Conservation (phyloP, 352 stramenopile species). For the Phytophthora pisi region DNA sequence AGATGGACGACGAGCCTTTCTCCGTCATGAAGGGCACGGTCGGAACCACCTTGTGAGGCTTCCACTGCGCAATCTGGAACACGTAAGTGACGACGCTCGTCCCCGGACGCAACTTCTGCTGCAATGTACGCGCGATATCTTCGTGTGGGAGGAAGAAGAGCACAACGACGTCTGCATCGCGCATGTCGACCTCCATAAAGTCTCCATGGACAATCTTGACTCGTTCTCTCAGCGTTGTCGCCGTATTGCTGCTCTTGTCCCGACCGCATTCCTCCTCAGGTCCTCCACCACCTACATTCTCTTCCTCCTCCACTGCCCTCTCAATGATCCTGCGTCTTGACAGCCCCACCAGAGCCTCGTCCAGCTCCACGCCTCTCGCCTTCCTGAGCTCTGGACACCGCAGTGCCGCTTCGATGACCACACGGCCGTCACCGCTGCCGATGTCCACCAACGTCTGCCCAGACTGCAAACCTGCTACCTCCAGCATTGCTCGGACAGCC, state of each 20-base stretch:
- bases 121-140: constrained; percentile 43
- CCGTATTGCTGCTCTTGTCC: constrained; percentile 3
- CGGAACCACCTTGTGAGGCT: constrained; percentile 35
- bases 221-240: constrained; percentile 18
- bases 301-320: constrained; percentile 1
- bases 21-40: constrained; percentile 73
- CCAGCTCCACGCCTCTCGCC: constrained; percentile 61
- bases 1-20: constrained; percentile 52
- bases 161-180: constrained; percentile 51
- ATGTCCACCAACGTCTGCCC: constrained; percentile 65
- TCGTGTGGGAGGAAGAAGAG: constrained; percentile 73
- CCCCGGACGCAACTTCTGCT: constrained; percentile 42
- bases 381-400: constrained; percentile 25
- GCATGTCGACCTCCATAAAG: constrained; percentile 57
- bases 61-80: constrained; percentile 68
- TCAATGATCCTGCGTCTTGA: constrained; percentile 41
- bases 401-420: constrained; percentile 50
- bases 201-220: constrained; percentile 55
- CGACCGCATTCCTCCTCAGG: background rate
- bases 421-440: constrained; percentile 67
- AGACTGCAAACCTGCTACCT: constrained; percentile 41
- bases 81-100: constrained; percentile 72
- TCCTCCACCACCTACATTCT: background rate
- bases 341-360: constrained; percentile 53
- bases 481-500: constrained; percentile 58